Conservation (phyloP, 768 basidiomycete species). For the Panaeolus papilionaceus region DNA sequence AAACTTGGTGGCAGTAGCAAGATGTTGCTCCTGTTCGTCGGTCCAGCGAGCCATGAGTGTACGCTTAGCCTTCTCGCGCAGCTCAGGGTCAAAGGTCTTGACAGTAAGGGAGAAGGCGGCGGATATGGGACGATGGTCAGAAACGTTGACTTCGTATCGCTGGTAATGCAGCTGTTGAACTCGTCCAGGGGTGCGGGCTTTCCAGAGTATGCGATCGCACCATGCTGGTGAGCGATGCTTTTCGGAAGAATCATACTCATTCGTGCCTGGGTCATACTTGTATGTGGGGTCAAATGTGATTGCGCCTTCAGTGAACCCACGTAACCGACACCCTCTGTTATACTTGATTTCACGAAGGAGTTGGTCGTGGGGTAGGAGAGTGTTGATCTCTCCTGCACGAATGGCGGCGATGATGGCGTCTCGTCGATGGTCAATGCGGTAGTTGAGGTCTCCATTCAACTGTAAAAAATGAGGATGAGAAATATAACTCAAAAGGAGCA, state of each 20-base stretch:
- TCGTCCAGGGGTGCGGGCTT: constrained; percentile 57
- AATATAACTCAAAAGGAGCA: neutral
- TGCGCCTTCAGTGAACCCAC: constrained; percentile 81
- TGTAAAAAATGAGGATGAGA: constrained; percentile 32
- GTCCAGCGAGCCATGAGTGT: constrained; percentile 65
- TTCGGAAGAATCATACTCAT: constrained; percentile 87
- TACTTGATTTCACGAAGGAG: constrained; percentile 86
- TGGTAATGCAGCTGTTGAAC: constrained; percentile 74
- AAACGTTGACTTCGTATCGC: constrained; percentile 87
- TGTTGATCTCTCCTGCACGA: constrained; percentile 65
- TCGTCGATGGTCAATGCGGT: constrained; percentile 92
- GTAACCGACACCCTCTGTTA: constrained; percentile 88
- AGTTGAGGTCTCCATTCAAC: constrained; percentile 96
- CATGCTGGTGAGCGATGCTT: constrained; percentile 92
- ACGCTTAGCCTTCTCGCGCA: constrained; percentile 59
- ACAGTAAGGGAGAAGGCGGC: constrained; percentile 77
- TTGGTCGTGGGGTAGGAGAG: constrained; percentile 82
- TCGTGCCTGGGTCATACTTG: constrained; percentile 86
- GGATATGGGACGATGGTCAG: constrained; percentile 91
- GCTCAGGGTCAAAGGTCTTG: constrained; percentile 70
- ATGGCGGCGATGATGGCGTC: constrained; percentile 80
- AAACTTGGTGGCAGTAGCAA: constrained; percentile 46
- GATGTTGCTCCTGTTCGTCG: constrained; percentile 47
- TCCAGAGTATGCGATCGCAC: constrained; percentile 95
- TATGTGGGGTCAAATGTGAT: constrained; percentile 91